phyloP scores from a whole-genome alignment of 192 early-diverging fungal species.

The Umbelopsis ramanniana region DNA sequence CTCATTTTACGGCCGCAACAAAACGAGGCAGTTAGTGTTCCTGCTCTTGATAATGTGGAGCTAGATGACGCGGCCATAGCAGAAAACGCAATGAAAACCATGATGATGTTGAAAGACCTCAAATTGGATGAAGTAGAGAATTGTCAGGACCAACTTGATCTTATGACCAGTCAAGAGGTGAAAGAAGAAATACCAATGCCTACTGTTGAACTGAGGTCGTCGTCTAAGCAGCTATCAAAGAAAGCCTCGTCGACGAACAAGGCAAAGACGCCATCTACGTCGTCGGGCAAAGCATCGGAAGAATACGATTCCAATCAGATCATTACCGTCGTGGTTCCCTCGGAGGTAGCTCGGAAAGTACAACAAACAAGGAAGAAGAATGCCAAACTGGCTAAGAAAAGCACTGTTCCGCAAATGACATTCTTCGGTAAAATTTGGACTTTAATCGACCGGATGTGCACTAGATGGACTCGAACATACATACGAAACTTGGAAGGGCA shows the following conservation, averaged over 20 bases:
- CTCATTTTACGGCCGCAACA: slow-evolving; percentile 2
- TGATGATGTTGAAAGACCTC: slow-evolving; percentile 43
- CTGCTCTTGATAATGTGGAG: not conserved
- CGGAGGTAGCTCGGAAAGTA: slow-evolving; percentile 4
- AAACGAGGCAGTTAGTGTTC: not conserved
- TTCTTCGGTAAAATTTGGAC: slow-evolving; percentile 53
- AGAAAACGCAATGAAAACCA: slow-evolving; percentile 39
- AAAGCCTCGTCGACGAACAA: not conserved
- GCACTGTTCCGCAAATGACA: slow-evolving; percentile 35
- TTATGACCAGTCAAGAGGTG: not conserved
- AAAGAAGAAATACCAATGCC: not conserved
- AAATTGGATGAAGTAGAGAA: slow-evolving; percentile 30
- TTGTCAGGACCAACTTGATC: not conserved
- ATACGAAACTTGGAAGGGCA: slow-evolving; percentile 19
- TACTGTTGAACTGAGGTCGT: not conserved
- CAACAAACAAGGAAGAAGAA: slow-evolving; percentile 29
- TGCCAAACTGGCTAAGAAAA: slow-evolving; percentile 20
- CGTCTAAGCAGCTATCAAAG: not conserved
- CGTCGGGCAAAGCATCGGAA: not conserved
- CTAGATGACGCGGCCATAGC: slow-evolving; percentile 30
- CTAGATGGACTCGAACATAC: slow-evolving; percentile 32
- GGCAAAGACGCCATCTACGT: too few relatives aligned
- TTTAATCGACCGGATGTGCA: slow-evolving; percentile 42
- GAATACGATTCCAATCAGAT: not conserved
- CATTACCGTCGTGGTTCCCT: not conserved